Base-by-base conservation (phyloP, 352 stramenopile species). In the Chrysophaeum taylorii region DNA sequence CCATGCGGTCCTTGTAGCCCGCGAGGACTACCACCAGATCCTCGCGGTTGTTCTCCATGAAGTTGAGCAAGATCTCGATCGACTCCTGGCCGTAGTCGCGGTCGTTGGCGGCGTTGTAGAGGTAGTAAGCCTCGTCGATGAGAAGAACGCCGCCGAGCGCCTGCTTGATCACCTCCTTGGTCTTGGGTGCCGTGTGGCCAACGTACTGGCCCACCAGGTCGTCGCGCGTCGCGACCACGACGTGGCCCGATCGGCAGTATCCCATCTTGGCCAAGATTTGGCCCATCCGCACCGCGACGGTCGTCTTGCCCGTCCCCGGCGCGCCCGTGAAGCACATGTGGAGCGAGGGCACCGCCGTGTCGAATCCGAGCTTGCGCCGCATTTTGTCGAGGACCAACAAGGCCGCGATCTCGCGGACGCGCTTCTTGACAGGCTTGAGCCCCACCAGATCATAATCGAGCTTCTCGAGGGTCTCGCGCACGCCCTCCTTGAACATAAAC, bases 81-180 rank as follows among this genome's bases (percentile, higher is more conserved):
- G 83, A 90, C 78, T 92, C 86, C 76, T 91, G 84, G 76, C 85
- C 85, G 76, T 92, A 92, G 84, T 92, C 86, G 70, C 86, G 84
- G 72, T 92, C 85, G 76, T 92, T 92, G 69, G 85, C 82, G 43
- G 86, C 86, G 73, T 93, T 93, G 81, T 92, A 93, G n/a, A 92
- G 81, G 79, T 92, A 92, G 76, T 92, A 92, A n/a, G 86, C 86
- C 82, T 92, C 86, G 80, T 92, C 86, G 53, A 92, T 84, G 48
- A 92, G 81, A 45, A 92, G 81, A 57, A 92, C 76, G n/a, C 76
- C 75, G 43, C 76, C 76, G 62, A 82, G 76, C 1, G 76, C 76
- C 75, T 89, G 87, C 77, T 89, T 89, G 76, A 89, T 86, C 79
- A 89, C 87, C 68, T 87, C 82, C 82, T 92, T 92, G 41, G 86